phyloP scores from a whole-genome alignment of 2,329 filamentous ascomycete species.

The Scytalidium sp. region DNA sequence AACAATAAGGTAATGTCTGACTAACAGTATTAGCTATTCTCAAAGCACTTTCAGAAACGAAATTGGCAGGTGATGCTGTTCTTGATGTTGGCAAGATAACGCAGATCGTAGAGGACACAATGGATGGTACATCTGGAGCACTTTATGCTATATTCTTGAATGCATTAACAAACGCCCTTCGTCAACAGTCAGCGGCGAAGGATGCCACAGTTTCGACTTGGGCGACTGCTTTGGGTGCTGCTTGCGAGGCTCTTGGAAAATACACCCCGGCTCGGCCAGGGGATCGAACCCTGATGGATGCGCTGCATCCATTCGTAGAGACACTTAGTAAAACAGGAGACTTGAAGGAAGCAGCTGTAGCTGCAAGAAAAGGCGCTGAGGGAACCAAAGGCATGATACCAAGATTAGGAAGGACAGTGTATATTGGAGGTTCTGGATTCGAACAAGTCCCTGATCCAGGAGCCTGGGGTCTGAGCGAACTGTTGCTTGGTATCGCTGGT shows the following conservation, averaged over 20 bases:
- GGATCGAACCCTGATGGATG: slow-evolving; percentile 88
- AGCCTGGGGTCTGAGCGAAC: slow-evolving; percentile 70
- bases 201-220: slow-evolving; percentile 48
- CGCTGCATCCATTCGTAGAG: slow-evolving; percentile 82
- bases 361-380: slow-evolving; percentile 72
- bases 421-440: slow-evolving; percentile 74
- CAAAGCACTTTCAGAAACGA: slow-evolving; percentile 35
- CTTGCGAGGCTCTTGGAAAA: slow-evolving; percentile 66
- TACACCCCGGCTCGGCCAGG: slow-evolving; percentile 91
- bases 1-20: slow-evolving; percentile 22
- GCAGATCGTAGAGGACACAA: slow-evolving; percentile 62
- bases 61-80: slow-evolving; percentile 54
- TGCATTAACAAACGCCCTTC: slow-evolving; percentile 54
- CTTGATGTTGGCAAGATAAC: slow-evolving; percentile 59
- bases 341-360: slow-evolving; percentile 69
- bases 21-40: slow-evolving; percentile 34
- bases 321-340: slow-evolving; percentile 63
- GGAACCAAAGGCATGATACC: slow-evolving; percentile 91
- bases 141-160: slow-evolving; percentile 76
- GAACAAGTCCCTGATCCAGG: slow-evolving; percentile 76
- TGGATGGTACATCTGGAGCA: slow-evolving; percentile 76
- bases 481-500: slow-evolving; percentile 74
- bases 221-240: slow-evolving; percentile 64
- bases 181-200: slow-evolving; percentile 18
- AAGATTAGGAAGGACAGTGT: slow-evolving; percentile 78